Evolutionary conservation across 2,329 filamentous ascomycete genomes (phyloP), one percentile per base, ranked within the genome.

Genomic region (Diaporthe sp.): DNA sequence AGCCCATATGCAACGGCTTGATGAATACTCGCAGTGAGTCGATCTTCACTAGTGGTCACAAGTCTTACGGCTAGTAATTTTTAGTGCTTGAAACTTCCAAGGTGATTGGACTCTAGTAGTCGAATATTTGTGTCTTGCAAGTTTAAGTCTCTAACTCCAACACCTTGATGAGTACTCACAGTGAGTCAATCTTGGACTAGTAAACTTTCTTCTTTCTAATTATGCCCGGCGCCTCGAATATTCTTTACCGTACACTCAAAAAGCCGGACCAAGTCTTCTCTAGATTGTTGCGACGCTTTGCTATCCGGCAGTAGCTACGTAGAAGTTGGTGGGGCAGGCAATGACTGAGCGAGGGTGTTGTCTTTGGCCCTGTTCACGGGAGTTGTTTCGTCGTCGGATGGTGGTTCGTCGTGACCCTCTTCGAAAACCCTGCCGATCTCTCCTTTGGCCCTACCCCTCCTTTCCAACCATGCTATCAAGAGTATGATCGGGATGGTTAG

Each of bases 401-500:
- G 12, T 13, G 58, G 42, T 30, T 13, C 66, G 32, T 37, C 50
- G 6, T 58, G 42, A 4, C 61, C 73, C 19, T 74, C 71, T n/a
- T 74, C 74, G 47, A 75, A 74, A 6, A 75, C 71, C 39, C 78
- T 69, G 25, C 80, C 81, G 73, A 82, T 79, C 56, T 74, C 76
- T 1, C 80, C 81, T 35, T 58, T 78, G 15, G 73, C 72, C 3
- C 79, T 69, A 68, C 78, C 81, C 50, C 77, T 75, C 56, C 77
- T 82, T 74, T 85, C 83, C 9, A 85, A 73, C 69, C 79, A 82
- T 2, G 83, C 81, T 76, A 85, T 84, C 0, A 85, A 51, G 3
- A 79, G 74, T 13, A 85, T 81, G 0, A 84, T 79, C 0, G 83
- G 84, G 7, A 85, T 75, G 0, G 82, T 82, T 19, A 84, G 72